These are phyloP conservation scores for Protomyces inundatus DNA, from an alignment of 1,139 yeast species.

Conservation along the genomic window DNA sequence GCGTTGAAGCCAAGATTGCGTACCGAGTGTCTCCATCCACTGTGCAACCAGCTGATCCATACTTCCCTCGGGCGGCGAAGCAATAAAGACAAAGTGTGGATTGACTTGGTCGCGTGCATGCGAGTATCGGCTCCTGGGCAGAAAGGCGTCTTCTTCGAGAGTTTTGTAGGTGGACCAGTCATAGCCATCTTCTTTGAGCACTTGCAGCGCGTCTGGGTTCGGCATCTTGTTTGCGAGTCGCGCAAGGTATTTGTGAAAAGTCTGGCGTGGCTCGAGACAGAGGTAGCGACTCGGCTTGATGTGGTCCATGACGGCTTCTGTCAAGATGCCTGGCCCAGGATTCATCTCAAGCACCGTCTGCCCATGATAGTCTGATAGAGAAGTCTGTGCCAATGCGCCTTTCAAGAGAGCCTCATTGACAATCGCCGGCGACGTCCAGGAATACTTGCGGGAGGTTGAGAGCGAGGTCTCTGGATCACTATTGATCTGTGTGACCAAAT, in stretches of 20 bases:
- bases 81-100: conserved; percentile 14
- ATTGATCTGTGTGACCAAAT: neutral
- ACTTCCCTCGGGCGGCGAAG: neutral
- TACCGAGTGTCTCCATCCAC: conserved; percentile 16
- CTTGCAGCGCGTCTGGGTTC: neutral
- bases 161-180: conserved; percentile 10
- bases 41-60: conserved; percentile 18
- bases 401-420: neutral
- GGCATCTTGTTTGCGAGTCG: neutral
- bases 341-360: conserved; percentile 14
- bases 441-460: neutral
- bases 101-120: conserved; percentile 9
- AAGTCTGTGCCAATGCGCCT: neutral
- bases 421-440: conserved; percentile 12
- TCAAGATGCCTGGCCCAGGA: conserved; percentile 17
- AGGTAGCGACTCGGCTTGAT: conserved; percentile 10
- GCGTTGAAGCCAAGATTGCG: conserved; percentile 16
- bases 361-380: neutral
- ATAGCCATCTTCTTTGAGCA: conserved; percentile 4
- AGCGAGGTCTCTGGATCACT: neutral
- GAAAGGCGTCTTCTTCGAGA: conserved; percentile 4
- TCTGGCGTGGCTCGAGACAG: conserved; percentile 5
- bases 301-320: conserved; percentile 1
- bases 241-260: neutral
- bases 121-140: neutral